Evolutionary conservation across 768 basidiomycete genomes (phyloP).

Genomic region (Tricholoma flavovirens): DNA sequence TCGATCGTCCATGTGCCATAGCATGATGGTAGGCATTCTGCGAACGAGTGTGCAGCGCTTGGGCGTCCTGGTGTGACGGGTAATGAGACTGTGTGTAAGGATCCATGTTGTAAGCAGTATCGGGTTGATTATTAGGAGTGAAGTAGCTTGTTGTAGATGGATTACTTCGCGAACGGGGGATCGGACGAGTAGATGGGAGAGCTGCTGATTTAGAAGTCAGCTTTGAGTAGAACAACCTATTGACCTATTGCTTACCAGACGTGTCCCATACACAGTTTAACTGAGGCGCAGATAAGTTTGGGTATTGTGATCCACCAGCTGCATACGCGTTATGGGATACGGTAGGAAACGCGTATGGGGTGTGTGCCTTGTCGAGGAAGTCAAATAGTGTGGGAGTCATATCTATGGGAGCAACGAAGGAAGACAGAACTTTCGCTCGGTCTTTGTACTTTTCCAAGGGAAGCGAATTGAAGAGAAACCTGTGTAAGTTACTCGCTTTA

Average conservation of each 20-base stretch:
- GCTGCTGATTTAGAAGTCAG: not conserved
- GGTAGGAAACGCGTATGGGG: slow-evolving; percentile 7
- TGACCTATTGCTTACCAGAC: not conserved
- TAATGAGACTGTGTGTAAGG: slow-evolving; percentile 5
- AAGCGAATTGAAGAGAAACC: not conserved
- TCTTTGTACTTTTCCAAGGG: slow-evolving; percentile 4
- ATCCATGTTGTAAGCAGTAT: slow-evolving; percentile 3
- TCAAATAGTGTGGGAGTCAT: slow-evolving; percentile 2
- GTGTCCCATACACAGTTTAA: slow-evolving; percentile 1
- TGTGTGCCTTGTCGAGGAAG: slow-evolving; percentile 12
- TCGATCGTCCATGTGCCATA: not conserved
- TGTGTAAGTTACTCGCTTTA: slow-evolving; percentile 6
- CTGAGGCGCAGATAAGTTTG: not conserved
- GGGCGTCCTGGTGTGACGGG: slow-evolving; percentile 1
- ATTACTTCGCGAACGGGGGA: slow-evolving; percentile 6
- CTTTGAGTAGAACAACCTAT: not conserved
- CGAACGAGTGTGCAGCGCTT: slow-evolving; percentile 3
- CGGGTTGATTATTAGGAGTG: not conserved
- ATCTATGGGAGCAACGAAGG: not conserved
- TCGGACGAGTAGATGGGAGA: not conserved
- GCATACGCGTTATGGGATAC: slow-evolving; percentile 11
- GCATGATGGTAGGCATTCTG: slow-evolving; percentile 8
- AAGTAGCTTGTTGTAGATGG: not conserved
- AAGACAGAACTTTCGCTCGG: not conserved
- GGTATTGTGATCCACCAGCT: slow-evolving; percentile 7